A percentile compares a stretch with the other conserved stretches of the same genome.
Evolutionary conservation across 2,329 filamentous ascomycete genomes (phyloP).

Genomic region (Penicillium paneum): DNA sequence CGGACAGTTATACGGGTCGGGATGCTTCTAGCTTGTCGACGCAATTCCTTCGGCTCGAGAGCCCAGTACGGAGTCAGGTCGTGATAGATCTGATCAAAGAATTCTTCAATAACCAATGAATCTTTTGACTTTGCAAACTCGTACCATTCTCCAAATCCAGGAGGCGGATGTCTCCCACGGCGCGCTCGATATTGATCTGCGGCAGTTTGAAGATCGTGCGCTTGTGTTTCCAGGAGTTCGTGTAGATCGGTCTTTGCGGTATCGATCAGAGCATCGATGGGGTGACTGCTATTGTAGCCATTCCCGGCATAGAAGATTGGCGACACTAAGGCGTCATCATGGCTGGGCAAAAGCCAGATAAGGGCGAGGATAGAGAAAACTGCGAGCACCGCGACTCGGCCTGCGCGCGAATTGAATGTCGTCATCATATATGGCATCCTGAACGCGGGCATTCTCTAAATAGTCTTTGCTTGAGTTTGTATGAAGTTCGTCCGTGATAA

Average conservation of each 20-base stretch:
- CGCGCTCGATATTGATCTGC: conserved; percentile 44
- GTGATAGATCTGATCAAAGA: conserved; percentile 52
- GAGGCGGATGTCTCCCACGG: conserved; percentile 50
- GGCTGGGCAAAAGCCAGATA: not conserved
- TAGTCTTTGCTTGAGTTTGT: not conserved
- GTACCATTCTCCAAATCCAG: conserved; percentile 50
- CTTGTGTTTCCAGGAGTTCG: conserved; percentile 28
- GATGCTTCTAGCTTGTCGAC: conserved; percentile 40
- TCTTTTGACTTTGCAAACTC: conserved; percentile 43
- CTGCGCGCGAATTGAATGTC: conserved; percentile 1
- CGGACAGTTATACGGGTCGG: conserved; percentile 41
- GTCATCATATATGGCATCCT: not conserved
- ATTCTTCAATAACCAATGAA: conserved; percentile 48
- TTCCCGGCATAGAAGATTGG: not conserved
- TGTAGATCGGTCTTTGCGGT: conserved; percentile 15
- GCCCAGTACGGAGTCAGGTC: conserved; percentile 52
- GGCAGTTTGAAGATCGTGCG: conserved; percentile 36
- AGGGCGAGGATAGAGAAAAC: not conserved
- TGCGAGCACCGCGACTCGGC: not conserved
- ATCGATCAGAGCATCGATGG: conserved; percentile 19
- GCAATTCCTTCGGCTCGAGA: conserved; percentile 41
- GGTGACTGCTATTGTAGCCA: conserved; percentile 8
- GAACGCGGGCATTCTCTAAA: not conserved
- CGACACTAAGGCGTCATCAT: not conserved
- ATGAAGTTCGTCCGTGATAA: not conserved